Evolutionary conservation across 2,329 filamentous ascomycete species (phyloP).

Genomic region (Aspergillus ochraceoroseus): DNA sequence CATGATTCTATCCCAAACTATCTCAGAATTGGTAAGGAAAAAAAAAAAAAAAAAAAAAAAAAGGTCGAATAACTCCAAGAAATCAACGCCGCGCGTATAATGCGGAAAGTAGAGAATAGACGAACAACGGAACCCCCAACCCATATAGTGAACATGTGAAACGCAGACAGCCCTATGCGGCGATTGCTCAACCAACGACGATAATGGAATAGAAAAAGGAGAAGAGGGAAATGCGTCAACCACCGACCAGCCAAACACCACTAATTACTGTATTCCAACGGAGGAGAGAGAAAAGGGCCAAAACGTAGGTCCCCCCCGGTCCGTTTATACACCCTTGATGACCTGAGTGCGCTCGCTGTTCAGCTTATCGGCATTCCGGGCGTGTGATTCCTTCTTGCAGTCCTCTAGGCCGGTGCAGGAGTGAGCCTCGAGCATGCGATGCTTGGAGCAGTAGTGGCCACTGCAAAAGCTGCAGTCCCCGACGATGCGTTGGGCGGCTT

Average conservation of each 20-base stretch:
- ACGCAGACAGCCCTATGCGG: slow-evolving; percentile 13
- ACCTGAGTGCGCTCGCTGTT: slow-evolving; percentile 90
- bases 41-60: slow-evolving; percentile 14
- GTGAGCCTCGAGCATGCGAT: slow-evolving; percentile 89
- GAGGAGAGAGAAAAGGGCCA: slow-evolving; percentile 19
- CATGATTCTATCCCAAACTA: slow-evolving; percentile 15
- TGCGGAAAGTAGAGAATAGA: slow-evolving; percentile 11
- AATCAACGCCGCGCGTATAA: slow-evolving; percentile 29
- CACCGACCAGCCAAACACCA: slow-evolving; percentile 25
- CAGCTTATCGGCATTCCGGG: slow-evolving; percentile 86
- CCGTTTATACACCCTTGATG: slow-evolving; percentile 78
- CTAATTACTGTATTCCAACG: slow-evolving; percentile 25
- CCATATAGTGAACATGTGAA: slow-evolving; percentile 12
- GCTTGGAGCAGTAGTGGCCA: slow-evolving; percentile 91
- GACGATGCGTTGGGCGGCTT: slow-evolving; percentile 83
- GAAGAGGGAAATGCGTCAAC: slow-evolving; percentile 8
- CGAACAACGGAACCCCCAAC: slow-evolving; percentile 14
- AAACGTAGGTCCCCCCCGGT: no score
- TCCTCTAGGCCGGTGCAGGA: slow-evolving; percentile 89
- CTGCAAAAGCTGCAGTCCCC: slow-evolving; percentile 95
- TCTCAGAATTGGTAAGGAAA: slow-evolving; percentile 14
- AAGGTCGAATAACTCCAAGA: slow-evolving; percentile 19
- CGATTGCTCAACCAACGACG: slow-evolving; percentile 16
- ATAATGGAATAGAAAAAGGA: slow-evolving; percentile 7
- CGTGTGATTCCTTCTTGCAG: slow-evolving; percentile 95